Evolutionary conservation across 164 flowering plant species (phyloP), one percentile per base, ranked within the genome.

Genomic region (Kalanchoe fedtschenkoi): DNA sequence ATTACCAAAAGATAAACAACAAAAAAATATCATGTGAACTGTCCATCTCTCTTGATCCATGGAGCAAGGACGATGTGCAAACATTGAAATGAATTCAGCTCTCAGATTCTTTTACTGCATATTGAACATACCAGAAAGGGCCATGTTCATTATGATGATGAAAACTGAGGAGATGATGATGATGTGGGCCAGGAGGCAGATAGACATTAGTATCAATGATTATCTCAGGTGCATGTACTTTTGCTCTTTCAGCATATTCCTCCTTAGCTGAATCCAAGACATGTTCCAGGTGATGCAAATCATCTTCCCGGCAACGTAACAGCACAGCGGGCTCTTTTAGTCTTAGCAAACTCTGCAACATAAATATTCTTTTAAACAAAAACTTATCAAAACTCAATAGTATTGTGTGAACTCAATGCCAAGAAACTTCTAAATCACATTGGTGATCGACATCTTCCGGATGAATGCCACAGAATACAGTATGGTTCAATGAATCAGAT

Each of bases 251-350:
- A 29, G 92, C 80, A 80, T 90, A 90, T 66, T 93, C 97, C 29
- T 75, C 71, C 69, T 75, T 83, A n/a, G 95, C 92, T 46, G 81
- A 72, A 65, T 80, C 70, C 77, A 88, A 69, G 43, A 90, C 81
- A 68, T 83, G 77, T 62, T 84, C 81, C 63, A 93, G 88, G 69
- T 82, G 61, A 32, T 72, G 69, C 33, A 68, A 43, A 63, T 93
- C 97, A 37, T 71, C 84, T 70, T 83, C 67, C 46, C 97, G 96
- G 65, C 98, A 93, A 34, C 97, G 88, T 73, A 93, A 67, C 46
- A 93, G 69, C 57, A 90, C 95, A 68, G 92, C 78, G 35, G 98
- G 92, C 70, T 93, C 98, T 74, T 83, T 93, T 69, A 93, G 76
- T 71, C 98, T 83, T 56, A 93, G 80, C 79, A 92, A 80, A 78